Evolutionary conservation across 2,329 filamentous ascomycete species (phyloP).

Genomic region (Trichoderma polysporum): DNA sequence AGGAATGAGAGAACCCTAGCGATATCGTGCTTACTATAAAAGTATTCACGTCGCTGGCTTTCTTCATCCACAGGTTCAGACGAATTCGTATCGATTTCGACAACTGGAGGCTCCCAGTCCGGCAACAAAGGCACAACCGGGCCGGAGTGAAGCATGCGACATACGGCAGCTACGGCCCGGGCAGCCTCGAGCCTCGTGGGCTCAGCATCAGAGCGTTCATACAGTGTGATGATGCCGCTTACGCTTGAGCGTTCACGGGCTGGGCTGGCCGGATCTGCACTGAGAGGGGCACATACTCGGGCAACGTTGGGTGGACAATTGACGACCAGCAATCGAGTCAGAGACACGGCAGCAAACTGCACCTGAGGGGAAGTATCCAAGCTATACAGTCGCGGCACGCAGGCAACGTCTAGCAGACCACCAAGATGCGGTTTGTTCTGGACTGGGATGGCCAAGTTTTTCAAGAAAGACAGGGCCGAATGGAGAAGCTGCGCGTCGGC

Average conservation of each 20-base stretch:
- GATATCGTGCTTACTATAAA: constrained; percentile 45
- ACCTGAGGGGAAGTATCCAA: constrained; percentile 54
- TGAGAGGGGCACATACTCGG: constrained; percentile 46
- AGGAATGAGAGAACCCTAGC: constrained; percentile 49
- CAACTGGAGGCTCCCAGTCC: constrained; percentile 36
- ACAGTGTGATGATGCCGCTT: constrained; percentile 40
- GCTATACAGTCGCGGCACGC: constrained; percentile 55
- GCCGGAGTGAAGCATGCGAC: constrained; percentile 53
- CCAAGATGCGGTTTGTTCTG: constrained; percentile 55
- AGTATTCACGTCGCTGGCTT: constrained; percentile 33
- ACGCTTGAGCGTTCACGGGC: constrained; percentile 35
- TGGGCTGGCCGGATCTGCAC: constrained; percentile 31
- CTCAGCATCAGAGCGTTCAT: constrained; percentile 41
- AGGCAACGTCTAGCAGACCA: constrained; percentile 43
- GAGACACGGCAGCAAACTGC: constrained; percentile 59
- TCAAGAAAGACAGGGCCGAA: constrained; percentile 59
- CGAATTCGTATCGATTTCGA: constrained; percentile 21
- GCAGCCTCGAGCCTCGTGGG: constrained; percentile 62
- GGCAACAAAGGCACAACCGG: constrained; percentile 33
- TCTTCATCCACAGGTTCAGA: constrained; percentile 22
- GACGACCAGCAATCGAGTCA: constrained; percentile 56
- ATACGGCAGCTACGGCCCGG: constrained; percentile 52
- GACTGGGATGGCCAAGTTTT: constrained; percentile 61
- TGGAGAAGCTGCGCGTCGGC: constrained; percentile 55
- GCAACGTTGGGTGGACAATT: constrained; percentile 53